Conservation (phyloP, 2,329 filamentous ascomycete genomes). For the Scedosporium dehoogii region DNA sequence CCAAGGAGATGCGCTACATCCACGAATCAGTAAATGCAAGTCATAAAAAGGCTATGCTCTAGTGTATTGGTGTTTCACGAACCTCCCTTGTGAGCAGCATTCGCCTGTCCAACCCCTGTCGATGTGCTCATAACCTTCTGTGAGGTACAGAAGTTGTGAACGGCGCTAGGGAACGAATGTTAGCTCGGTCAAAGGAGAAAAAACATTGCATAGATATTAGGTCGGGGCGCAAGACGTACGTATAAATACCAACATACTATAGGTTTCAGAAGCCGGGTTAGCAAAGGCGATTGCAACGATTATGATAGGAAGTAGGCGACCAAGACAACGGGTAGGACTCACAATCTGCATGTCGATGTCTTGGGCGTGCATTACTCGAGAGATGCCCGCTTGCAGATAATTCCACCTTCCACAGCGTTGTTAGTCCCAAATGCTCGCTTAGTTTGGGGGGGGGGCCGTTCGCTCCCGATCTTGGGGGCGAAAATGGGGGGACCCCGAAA, state of each 20-base stretch:
- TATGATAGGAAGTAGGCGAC: not conserved
- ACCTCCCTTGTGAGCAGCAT: slow-evolving; percentile 51
- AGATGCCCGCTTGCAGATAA: slow-evolving; percentile 80
- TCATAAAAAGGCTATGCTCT: not conserved
- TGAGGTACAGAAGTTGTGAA: slow-evolving; percentile 98
- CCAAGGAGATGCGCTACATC: slow-evolving; percentile 76
- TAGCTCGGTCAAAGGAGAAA: not conserved
- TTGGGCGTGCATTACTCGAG: slow-evolving; percentile 85
- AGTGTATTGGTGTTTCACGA: slow-evolving; percentile 13
- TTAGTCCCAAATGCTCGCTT: slow-evolving; percentile 16
- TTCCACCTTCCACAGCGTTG: slow-evolving; percentile 54
- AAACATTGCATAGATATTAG: not conserved
- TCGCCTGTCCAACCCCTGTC: slow-evolving; percentile 41
- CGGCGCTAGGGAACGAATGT: slow-evolving; percentile 45
- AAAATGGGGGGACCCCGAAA: not conserved
- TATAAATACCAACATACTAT: slow-evolving; percentile 94
- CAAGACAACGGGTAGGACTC: slow-evolving; percentile 20
- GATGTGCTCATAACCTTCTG: slow-evolving; percentile 49
- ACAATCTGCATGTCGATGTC: slow-evolving; percentile 90
- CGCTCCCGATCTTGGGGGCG: not conserved
- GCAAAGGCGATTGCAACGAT: slow-evolving; percentile 4
- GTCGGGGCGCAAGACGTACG: slow-evolving; percentile 36
- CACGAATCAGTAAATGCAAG: not conserved
- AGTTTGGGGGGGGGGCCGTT: slow-evolving; percentile 8
- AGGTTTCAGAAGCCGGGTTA: not conserved